Evolutionary conservation across 2,329 filamentous ascomycete species (phyloP), one percentile per base, ranked within the genome.

Genomic region (Phyllachora maydis): DNA sequence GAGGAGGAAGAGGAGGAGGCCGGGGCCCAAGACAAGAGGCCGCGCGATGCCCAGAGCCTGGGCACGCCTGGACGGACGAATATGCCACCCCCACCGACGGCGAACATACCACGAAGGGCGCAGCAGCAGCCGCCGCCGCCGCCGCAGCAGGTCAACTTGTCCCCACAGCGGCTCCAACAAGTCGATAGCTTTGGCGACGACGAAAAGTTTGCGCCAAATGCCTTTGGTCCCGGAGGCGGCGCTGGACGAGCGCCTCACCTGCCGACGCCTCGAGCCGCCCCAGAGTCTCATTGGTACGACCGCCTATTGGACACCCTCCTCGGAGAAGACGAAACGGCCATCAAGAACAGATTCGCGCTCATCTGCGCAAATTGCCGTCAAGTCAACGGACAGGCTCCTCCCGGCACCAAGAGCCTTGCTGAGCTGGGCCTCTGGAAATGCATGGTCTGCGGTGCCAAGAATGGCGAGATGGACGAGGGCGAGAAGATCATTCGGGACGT

Each of bases 311-410:
- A 98, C 39, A 66, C 91, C 0, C 65, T 98, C 14, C 62, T 98
- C 1, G 88, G 88, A 23, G 88, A 98, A 41, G 88, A 98, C 39
- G 88, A 98, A 48, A 90, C 78, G 4, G 70, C 77, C 8, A 67
- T 85, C 3, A 90, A 82, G 52, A 95, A 95, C 46, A 70, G 88
- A 11, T 67, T 92, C 28, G 85, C 71, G 6, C 56, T 98, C 32
- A 79, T 98, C 26, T 98, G 88, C 49, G 47, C 56, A 16, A 57
- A 63, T 18, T 98, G 88, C 44, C 63, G 79, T 15, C 62, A 93
- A 2, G 83, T 98, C 22, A 98, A 98, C 42, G 88, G 90, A 1
- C 88, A 93, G 43, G 88, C 88, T 4, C 83, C 88, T 2, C 85
- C 88, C 0, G 88, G 88, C 1, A 72, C 76, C 0, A 74, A 68